A percentile compares a stretch with the other conserved stretches of the same genome.
Evolutionary conservation across 257 asterid genomes (phyloP).

Genomic region (Ilex asprella): DNA sequence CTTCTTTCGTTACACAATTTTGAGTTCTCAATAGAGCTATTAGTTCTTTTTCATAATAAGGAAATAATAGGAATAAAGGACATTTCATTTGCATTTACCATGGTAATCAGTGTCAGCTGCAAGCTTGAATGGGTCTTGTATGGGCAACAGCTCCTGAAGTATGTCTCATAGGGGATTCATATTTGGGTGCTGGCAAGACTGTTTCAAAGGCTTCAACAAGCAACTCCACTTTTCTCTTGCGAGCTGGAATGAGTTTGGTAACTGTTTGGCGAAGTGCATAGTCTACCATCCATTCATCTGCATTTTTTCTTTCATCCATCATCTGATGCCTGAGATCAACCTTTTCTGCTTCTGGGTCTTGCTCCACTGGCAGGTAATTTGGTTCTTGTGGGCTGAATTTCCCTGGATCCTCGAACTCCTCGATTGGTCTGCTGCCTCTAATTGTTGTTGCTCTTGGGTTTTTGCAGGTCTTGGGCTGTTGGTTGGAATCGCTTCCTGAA

Average conservation of each 20-base stretch:
- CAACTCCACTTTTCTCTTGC: background rate
- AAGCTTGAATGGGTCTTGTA: background rate
- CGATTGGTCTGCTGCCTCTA: background rate
- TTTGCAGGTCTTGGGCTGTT: background rate
- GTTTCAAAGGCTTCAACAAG: background rate
- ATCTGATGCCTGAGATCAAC: background rate
- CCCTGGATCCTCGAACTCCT: background rate
- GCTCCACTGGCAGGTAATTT: background rate
- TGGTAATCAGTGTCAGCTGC: background rate
- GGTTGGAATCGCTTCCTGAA: constrained; percentile 1
- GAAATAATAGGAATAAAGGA: constrained; percentile 4
- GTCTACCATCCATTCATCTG: background rate
- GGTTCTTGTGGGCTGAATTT: background rate
- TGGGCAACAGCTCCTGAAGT: background rate
- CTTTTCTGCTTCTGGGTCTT: background rate
- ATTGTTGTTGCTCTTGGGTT: background rate
- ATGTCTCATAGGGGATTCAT: background rate
- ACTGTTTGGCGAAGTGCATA: background rate
- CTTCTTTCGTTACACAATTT: no score
- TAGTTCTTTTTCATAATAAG: background rate
- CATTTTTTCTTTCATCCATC: background rate
- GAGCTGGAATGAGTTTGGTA: background rate
- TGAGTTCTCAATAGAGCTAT: no score
- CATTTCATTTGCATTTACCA: constrained; percentile 15
- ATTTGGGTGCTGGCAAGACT: background rate